Conservation (phyloP, 768 basidiomycete species). For the Boletus sensibilis region DNA sequence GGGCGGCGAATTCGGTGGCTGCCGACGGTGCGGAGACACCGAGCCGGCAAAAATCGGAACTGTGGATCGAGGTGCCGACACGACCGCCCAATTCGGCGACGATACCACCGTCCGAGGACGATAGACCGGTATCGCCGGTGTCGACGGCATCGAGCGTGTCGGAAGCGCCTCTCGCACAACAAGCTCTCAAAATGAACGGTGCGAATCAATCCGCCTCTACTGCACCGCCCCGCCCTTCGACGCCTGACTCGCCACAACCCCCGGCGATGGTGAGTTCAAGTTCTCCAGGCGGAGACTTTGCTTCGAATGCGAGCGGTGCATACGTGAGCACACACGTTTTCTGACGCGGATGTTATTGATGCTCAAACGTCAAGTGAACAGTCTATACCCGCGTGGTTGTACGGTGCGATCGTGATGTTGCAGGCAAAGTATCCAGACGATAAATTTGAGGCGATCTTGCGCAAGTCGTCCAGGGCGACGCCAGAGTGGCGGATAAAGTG, state of each 20-base stretch:
- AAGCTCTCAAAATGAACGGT: conserved; percentile 58
- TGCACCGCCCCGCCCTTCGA: conserved; percentile 24
- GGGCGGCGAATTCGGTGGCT: conserved; percentile 24
- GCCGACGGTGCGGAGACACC: conserved; percentile 55
- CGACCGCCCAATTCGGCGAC: conserved; percentile 33
- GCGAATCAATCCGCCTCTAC: conserved; percentile 22
- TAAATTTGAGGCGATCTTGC: conserved; percentile 72
- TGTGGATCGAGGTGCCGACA: conserved; percentile 36
- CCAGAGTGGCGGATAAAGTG: conserved; percentile 93
- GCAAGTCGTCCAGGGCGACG: conserved; percentile 52
- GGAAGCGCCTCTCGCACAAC: conserved; percentile 71
- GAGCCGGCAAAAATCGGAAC: conserved; percentile 38
- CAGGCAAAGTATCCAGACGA: conserved; percentile 77
- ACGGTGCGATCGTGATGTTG: conserved; percentile 63
- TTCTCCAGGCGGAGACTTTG: conserved; percentile 19
- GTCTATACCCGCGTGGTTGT: conserved; percentile 67
- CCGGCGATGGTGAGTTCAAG: conserved; percentile 10
- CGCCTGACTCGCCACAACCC: conserved; percentile 26
- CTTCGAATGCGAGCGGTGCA: conserved; percentile 15
- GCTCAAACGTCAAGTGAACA: conserved; percentile 34
- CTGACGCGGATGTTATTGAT: conserved; percentile 31
- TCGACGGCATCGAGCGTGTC: conserved; percentile 72
- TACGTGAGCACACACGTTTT: conserved; percentile 27
- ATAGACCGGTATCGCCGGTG: conserved; percentile 66
- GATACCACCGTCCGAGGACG: conserved; percentile 39